A percentile compares a stretch with the other conserved stretches of the same genome.
Conservation (phyloP, 2,329 filamentous ascomycete genomes). For the Fusarium nurragi region DNA sequence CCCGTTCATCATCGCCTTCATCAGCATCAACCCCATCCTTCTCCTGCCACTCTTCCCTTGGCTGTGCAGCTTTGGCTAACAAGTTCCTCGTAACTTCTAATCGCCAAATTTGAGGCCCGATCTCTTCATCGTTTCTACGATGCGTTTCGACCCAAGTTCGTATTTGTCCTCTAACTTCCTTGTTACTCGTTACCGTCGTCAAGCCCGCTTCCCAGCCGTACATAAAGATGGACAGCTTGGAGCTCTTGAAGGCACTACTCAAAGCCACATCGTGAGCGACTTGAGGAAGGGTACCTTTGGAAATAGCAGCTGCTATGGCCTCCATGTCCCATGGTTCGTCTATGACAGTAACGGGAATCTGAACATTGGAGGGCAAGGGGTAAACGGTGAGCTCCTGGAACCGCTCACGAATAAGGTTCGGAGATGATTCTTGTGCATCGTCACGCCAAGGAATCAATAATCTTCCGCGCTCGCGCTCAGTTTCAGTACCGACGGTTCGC, state of each 20-base stretch:
- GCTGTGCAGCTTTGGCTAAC: constrained; percentile 47
- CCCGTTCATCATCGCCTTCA: constrained; percentile 6
- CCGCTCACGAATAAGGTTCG: constrained; percentile 33
- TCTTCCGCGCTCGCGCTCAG: constrained; percentile 50
- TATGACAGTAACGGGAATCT: constrained; percentile 50
- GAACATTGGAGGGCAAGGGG: constrained; percentile 45
- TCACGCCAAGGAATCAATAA: constrained; percentile 48
- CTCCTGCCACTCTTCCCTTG: constrained; percentile 35
- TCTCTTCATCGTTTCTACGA: constrained; percentile 43
- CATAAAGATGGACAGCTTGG: constrained; percentile 53
- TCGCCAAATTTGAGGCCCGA: constrained; percentile 48
- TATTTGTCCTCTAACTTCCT: constrained; percentile 52
- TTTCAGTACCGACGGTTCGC: constrained; percentile 50
- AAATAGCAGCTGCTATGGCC: constrained; percentile 41
- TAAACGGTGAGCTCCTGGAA: constrained; percentile 50
- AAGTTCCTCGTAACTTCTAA: constrained; percentile 51
- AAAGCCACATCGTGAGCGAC: constrained; percentile 49
- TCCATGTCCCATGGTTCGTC: constrained; percentile 43
- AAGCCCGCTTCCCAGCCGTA: constrained; percentile 51
- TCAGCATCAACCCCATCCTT: neutral
- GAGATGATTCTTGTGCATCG: constrained; percentile 15
- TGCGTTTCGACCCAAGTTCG: constrained; percentile 49
- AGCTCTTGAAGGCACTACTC: constrained; percentile 48
- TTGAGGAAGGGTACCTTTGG: constrained; percentile 43
- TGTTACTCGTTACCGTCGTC: constrained; percentile 53